A percentile compares a stretch with the other conserved stretches of the same genome.
These are phyloP conservation scores for Podospora australis DNA, from an alignment of 495 filamentous ascomycete species.

Conservation along the genomic window DNA sequence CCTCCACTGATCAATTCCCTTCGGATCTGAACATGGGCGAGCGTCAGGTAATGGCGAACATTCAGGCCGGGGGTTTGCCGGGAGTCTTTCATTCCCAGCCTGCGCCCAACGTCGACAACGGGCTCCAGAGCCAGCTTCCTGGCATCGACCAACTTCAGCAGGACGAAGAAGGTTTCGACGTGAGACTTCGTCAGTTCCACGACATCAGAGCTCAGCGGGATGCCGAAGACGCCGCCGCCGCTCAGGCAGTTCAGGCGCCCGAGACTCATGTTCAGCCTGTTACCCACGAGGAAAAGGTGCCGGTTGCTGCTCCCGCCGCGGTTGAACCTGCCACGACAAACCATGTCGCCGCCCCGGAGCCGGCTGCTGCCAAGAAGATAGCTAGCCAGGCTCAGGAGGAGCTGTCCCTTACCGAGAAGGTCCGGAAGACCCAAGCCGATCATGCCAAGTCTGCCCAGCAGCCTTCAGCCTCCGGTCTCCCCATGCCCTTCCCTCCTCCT, in stretches of 20 bases:
- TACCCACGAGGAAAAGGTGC: constrained; percentile 7
- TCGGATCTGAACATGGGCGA: constrained; percentile 39
- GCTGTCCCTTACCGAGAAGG: constrained; percentile 79
- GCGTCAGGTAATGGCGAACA: constrained; percentile 34
- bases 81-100: constrained; percentile 19
- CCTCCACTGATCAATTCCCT: constrained; percentile 40
- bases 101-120: constrained; percentile 20
- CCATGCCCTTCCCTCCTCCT: constrained; percentile 66
- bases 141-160: constrained; percentile 39
- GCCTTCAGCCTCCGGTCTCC: constrained; percentile 52
- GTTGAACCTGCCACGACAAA: background rate
- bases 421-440: constrained; percentile 64
- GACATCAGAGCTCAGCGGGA: constrained; percentile 53
- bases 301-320: background rate
- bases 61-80: constrained; percentile 31
- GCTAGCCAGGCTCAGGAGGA: constrained; percentile 8
- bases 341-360: background rate
- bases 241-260: constrained; percentile 4
- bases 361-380: constrained; percentile 9
- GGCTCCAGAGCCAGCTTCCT: constrained; percentile 36
- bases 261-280: constrained; percentile 11
- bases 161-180: constrained; percentile 45
- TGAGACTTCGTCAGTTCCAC: constrained; percentile 49
- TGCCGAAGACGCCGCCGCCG: constrained; percentile 30
- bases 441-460: constrained; percentile 57